Percentiles rank a stretch among this genome's conserved stretches.
These are phyloP conservation scores for Arthrobotrys musiformis DNA, from an alignment of 2,329 filamentous ascomycete genomes.

Conservation along the genomic window DNA sequence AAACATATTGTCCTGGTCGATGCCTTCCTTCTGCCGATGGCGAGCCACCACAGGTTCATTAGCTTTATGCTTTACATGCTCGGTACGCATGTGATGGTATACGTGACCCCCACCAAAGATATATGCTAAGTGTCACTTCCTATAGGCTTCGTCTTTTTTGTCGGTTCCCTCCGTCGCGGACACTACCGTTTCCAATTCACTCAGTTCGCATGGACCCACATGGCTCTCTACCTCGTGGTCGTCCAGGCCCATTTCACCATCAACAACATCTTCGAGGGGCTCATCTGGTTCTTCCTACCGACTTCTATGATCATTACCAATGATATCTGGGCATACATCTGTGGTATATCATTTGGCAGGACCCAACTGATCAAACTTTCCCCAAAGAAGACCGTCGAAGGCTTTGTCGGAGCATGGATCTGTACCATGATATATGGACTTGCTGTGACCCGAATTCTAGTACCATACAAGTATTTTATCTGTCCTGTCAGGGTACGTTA, in stretches of 20 bases:
- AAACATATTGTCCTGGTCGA: constrained; percentile 98
- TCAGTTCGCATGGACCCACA: constrained; percentile 99
- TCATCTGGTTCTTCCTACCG: constrained; percentile 99
- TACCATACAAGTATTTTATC: constrained; percentile 95
- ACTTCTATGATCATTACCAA: constrained; percentile 96
- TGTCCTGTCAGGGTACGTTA: constrained; percentile 82
- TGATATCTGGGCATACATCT: constrained; percentile 98
- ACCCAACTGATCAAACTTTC: constrained; percentile 98
- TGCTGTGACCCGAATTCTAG: constrained; percentile 82
- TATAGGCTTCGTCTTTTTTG: constrained; percentile 96
- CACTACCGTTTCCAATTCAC: constrained; percentile 99
- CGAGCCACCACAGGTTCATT: constrained; percentile 97
- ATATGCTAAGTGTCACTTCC: not conserved
- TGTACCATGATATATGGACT: constrained; percentile 90
- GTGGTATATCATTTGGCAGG: constrained; percentile 93
- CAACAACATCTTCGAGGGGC: constrained; percentile 99
- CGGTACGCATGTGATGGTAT: constrained; percentile 69
- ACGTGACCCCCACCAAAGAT: not conserved
- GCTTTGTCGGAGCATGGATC: constrained; percentile 95
- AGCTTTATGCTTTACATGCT: constrained; percentile 98
- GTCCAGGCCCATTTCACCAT: constrained; percentile 99
- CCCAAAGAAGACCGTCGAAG: constrained; percentile 98
- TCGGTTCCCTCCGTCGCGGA: constrained; percentile 90
- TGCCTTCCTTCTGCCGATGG: constrained; percentile 88
- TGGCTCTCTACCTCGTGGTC: constrained; percentile 97